A percentile compares a stretch with the other conserved stretches of the same genome.
Evolutionary conservation across 495 filamentous ascomycete genomes (phyloP).

Genomic region (Neohortaea acidophila): DNA sequence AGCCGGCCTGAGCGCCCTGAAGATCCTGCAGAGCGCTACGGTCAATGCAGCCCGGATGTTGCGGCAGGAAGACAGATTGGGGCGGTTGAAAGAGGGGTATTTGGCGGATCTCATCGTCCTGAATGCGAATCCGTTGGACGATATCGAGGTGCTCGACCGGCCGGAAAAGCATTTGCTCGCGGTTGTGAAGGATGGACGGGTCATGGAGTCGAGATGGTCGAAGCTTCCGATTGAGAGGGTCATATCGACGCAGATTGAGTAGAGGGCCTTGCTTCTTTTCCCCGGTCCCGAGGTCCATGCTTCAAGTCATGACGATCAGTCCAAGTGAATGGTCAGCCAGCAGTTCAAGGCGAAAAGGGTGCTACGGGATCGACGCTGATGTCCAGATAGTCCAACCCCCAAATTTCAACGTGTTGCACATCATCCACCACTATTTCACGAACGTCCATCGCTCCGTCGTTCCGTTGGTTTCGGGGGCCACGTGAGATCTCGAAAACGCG

Average conservation of each 20-base stretch:
- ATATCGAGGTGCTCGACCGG: slow-evolving; percentile 35
- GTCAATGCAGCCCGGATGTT: slow-evolving; percentile 36
- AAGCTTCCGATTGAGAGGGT: slow-evolving; percentile 17
- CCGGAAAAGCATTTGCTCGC: slow-evolving; percentile 32
- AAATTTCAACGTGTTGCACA: slow-evolving; percentile 22
- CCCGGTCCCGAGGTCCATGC: neutral
- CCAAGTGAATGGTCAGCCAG: neutral
- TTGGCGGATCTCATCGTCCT: slow-evolving; percentile 16
- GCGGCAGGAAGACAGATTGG: slow-evolving; percentile 29
- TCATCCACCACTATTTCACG: slow-evolving; percentile 9
- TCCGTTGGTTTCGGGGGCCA: slow-evolving; percentile 12
- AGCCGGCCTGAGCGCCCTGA: slow-evolving; percentile 27
- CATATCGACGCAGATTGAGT: slow-evolving; percentile 5
- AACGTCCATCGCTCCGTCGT: slow-evolving; percentile 14
- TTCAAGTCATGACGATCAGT: neutral
- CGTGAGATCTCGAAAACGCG: slow-evolving; percentile 19
- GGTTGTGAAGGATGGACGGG: slow-evolving; percentile 37
- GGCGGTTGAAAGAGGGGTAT: slow-evolving; percentile 28
- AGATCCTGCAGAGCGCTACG: slow-evolving; percentile 38
- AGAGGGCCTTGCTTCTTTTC: neutral
- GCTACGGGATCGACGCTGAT: slow-evolving; percentile 10
- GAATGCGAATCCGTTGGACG: slow-evolving; percentile 34
- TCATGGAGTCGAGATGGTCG: slow-evolving; percentile 32
- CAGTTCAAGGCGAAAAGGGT: slow-evolving; percentile 7
- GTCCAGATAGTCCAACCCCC: slow-evolving; percentile 16